Base-by-base conservation (phyloP, 2,329 filamentous ascomycete genomes). In the Sporothrix schenckii region DNA sequence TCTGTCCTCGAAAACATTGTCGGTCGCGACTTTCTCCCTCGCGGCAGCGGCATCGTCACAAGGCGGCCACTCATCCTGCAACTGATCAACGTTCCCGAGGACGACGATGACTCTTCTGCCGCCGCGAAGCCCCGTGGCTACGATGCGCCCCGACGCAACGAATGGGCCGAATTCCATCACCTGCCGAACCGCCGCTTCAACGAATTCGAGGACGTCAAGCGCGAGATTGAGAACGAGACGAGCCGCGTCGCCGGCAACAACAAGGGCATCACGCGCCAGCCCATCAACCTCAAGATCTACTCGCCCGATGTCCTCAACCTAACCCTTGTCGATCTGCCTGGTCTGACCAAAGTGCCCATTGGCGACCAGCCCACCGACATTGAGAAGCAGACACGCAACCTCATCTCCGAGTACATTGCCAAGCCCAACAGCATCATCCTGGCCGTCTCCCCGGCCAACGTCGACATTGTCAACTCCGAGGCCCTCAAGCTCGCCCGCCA, bases 1-100 rank as follows among this genome's bases (percentile, higher is more conserved):
- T 98, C 95, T 9, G 95, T 99, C 34, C 90, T 99, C 74, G 95
- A 99, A 83, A 99, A 99, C 81, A 97, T 99, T 76, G 95, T 99
- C 77, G 95, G 95, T 77, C 89, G 94, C 81, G 95, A 99, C 82
- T 99, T 99, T 81, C 86, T 99, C 69, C 95, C 95, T 71, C 91
- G 95, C 80, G 95, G 95, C 77, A 97, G 93, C 79, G 95, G 95
- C 80, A 98, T 99, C 80, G 94, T 97, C 74, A 99, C 95, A 70
- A 88, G 95, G 73, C 88, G 95, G 77, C 95, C 95, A 70, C 87
- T 99, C 76, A 97, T 99, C 77, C 88, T 99, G 72, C 95, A 99
- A 81, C 91, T 99, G 78, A 98, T 99, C 88, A 99, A 99, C 78
- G 90, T 99, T 69, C 92, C 93, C 66, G 88, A 91, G 71, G 92